Evolutionary conservation across 2,329 filamentous ascomycete species (phyloP).

Genomic region (Colletotrichum shisoi): DNA sequence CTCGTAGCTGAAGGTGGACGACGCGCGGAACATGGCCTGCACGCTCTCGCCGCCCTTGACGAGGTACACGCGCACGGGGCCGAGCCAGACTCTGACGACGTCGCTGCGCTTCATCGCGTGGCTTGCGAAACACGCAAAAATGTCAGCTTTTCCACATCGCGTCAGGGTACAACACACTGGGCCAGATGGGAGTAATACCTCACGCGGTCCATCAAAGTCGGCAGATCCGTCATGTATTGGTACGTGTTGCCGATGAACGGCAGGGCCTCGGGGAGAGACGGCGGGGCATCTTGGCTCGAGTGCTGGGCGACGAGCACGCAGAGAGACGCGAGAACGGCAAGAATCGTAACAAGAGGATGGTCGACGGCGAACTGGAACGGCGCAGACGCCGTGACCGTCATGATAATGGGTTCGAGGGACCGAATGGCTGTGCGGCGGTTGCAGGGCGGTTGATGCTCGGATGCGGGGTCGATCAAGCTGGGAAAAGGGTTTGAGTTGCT

Average conservation of each 20-base stretch:
- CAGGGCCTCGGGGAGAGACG: constrained; percentile 34
- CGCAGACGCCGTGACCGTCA: not conserved
- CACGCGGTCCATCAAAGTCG: constrained; percentile 33
- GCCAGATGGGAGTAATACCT: constrained; percentile 2
- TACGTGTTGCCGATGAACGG: constrained; percentile 40
- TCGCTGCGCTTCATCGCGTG: constrained; percentile 14
- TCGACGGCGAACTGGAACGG: not conserved
- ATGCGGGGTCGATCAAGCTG: not conserved
- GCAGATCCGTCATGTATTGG: constrained; percentile 38
- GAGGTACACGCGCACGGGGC: constrained; percentile 36
- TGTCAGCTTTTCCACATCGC: not conserved
- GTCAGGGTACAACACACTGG: not conserved
- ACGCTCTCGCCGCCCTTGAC: constrained; percentile 35
- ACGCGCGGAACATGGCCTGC: constrained; percentile 39
- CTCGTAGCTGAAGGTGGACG: constrained; percentile 40
- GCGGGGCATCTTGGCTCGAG: constrained; percentile 18
- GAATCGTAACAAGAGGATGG: not conserved
- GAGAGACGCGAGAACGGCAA: not conserved
- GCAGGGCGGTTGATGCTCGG: too few relatives aligned
- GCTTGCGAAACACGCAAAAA: not conserved
- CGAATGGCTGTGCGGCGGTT: not conserved
- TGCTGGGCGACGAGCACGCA: not conserved
- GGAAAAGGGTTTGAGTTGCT: not conserved
- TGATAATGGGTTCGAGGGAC: not conserved
- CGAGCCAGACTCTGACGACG: constrained; percentile 37